Conservation (phyloP, 495 filamentous ascomycete genomes). For the Xanthoparmelia taractica region DNA sequence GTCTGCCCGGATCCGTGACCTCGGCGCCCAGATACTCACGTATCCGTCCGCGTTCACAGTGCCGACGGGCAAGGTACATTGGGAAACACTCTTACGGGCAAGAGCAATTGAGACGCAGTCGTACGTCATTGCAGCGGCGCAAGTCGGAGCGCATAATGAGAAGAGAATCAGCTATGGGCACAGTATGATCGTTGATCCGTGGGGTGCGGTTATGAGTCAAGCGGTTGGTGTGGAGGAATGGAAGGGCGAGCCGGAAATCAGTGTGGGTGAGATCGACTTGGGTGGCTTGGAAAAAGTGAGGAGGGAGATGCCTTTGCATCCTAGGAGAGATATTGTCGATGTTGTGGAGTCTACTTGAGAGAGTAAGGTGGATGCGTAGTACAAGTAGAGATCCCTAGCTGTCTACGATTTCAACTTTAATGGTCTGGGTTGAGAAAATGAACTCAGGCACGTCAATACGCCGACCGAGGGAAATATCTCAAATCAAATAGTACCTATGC, state of each 20-base stretch:
- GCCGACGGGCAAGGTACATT: constrained; percentile 78
- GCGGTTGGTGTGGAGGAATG: constrained; percentile 35
- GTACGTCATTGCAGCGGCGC: constrained; percentile 83
- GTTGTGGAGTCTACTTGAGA: constrained; percentile 36
- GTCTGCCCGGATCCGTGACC: constrained; percentile 55
- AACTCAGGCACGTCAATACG: not conserved
- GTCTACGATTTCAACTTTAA: too few species aligned
- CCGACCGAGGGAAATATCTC: not conserved
- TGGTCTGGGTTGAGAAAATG: not conserved
- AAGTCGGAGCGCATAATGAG: constrained; percentile 71
- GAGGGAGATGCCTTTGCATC: constrained; percentile 51
- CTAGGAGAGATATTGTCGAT: constrained; percentile 19
- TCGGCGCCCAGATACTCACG: constrained; percentile 67
- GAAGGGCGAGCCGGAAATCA: constrained; percentile 44
- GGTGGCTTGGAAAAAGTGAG: constrained; percentile 45
- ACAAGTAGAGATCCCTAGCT: too few species aligned
- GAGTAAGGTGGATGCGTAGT: not conserved
- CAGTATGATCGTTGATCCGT: constrained; percentile 80
- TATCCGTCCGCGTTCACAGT: constrained; percentile 91
- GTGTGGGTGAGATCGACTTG: constrained; percentile 45
- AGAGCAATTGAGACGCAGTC: constrained; percentile 85
- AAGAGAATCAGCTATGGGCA: constrained; percentile 79
- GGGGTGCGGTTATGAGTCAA: constrained; percentile 66
- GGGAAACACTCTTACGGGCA: constrained; percentile 68
- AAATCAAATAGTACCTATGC: not conserved